Conservation (phyloP, 2,329 filamentous ascomycete species). For the Lomentospora prolificans region DNA sequence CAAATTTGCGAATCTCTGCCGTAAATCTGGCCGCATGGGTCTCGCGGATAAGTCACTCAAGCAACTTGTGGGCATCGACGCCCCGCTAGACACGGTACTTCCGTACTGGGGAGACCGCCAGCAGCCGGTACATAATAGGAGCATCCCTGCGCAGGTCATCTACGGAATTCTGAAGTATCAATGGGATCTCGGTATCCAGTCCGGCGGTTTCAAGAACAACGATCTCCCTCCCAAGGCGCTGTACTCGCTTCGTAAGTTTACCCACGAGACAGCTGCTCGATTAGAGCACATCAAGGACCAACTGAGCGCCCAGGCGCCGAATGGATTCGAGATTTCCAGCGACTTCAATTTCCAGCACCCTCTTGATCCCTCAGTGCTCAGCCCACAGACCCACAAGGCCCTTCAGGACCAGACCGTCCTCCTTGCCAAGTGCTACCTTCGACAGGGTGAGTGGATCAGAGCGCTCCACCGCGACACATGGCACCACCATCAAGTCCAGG, state of each 20-base stretch:
- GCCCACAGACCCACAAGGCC: slow-evolving; percentile 39
- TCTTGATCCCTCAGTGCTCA: slow-evolving; percentile 33
- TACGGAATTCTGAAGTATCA: slow-evolving; percentile 98
- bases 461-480: slow-evolving; percentile 78
- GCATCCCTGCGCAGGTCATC: slow-evolving; percentile 65
- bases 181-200: slow-evolving; percentile 74
- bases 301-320: slow-evolving; percentile 34
- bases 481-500: slow-evolving; percentile 75
- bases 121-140: slow-evolving; percentile 21
- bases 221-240: slow-evolving; percentile 44
- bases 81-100: slow-evolving; percentile 49
- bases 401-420: slow-evolving; percentile 56
- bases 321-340: slow-evolving; percentile 31
- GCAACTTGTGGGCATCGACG: slow-evolving; percentile 69
- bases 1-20: slow-evolving; percentile 96
- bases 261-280: slow-evolving; percentile 45
- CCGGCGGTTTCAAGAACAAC: slow-evolving; percentile 27
- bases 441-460: slow-evolving; percentile 94
- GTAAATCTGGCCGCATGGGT: slow-evolving; percentile 89
- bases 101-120: slow-evolving; percentile 38
- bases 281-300: slow-evolving; percentile 44
- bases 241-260: slow-evolving; percentile 51
- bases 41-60: slow-evolving; percentile 92
- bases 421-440: slow-evolving; percentile 89
- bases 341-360: slow-evolving; percentile 43